phyloP scores from a whole-genome alignment of 768 basidiomycete species.

The Holtermanniella nyarrowii region DNA sequence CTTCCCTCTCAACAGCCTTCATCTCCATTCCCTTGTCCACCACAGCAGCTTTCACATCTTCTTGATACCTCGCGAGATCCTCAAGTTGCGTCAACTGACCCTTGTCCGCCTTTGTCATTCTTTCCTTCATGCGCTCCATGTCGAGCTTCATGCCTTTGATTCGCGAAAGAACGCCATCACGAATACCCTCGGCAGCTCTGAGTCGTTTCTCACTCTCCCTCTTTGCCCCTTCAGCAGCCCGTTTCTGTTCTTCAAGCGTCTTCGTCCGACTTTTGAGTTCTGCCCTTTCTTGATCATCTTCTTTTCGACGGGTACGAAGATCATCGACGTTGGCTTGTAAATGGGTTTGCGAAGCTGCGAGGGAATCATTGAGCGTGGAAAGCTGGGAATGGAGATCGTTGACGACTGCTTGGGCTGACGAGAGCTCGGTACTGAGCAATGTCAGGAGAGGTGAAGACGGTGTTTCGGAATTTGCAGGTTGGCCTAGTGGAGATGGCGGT shows the following conservation, averaged over 20 bases:
- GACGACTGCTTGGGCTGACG: slow-evolving; percentile 26
- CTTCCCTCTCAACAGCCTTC: slow-evolving; percentile 44
- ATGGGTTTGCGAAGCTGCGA: slow-evolving; percentile 44
- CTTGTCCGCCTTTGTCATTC: slow-evolving; percentile 46
- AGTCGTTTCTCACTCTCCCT: slow-evolving; percentile 83
- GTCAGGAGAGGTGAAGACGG: slow-evolving; percentile 25
- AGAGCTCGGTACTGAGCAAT: slow-evolving; percentile 27
- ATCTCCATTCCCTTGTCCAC: slow-evolving; percentile 51
- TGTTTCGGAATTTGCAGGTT: slow-evolving; percentile 10
- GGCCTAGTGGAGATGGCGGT: slow-evolving; percentile 1
- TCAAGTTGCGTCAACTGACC: slow-evolving; percentile 53
- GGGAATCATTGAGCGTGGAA: slow-evolving; percentile 24
- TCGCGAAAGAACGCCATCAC: slow-evolving; percentile 46
- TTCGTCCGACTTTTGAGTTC: slow-evolving; percentile 80
- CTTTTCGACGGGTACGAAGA: slow-evolving; percentile 52
- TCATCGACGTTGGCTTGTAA: slow-evolving; percentile 67
- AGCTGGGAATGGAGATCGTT: slow-evolving; percentile 23
- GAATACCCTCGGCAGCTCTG: slow-evolving; percentile 54
- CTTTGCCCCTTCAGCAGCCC: slow-evolving; percentile 65
- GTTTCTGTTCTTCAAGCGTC: slow-evolving; percentile 71
- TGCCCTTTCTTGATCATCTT: slow-evolving; percentile 66
- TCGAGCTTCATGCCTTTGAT: slow-evolving; percentile 25
- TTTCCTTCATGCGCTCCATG: slow-evolving; percentile 29
- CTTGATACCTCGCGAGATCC: slow-evolving; percentile 52
- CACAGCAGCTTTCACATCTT: slow-evolving; percentile 49